Evolutionary conservation across 345 rosid genomes (phyloP), one percentile per base, ranked within the genome.

Genomic region (Anacardium occidentale): DNA sequence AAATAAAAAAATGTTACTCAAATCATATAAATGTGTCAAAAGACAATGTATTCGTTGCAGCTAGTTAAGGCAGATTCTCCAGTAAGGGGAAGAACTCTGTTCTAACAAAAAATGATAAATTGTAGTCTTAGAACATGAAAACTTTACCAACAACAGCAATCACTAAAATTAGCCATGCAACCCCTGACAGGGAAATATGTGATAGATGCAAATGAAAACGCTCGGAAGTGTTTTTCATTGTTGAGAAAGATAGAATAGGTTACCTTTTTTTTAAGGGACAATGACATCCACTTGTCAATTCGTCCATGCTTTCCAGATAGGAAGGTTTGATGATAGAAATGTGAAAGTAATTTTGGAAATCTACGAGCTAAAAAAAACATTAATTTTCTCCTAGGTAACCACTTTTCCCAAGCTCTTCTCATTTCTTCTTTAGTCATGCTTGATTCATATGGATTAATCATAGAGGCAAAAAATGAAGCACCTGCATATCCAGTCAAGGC

Each of bases 391-490:
- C 84, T 86, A 0, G 69, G 62, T 52, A 72, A 75, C 91, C 90
- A 95, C 48, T 73, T 80, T 72, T 78, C 87, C 99, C 99, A 95
- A 2, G 88, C 85, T 82, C 83, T 83, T 26, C 71, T 63, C 73
- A 73, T 80, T 81, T 95, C 99, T 75, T 95, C 97, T 76, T 86
- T 92, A 22, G 84, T 79, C 94, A 95, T 80, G 87, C 91, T 83
- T 62, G 85, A 80, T 47, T 89, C 98, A 65, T 89, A 95, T 53
- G 99, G 98, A 86, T 85, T 90, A 51, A 89, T 77, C 83, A 90
- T 62, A 45, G 98, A 91, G 42, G 94, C 85, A 73, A 95, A 26
- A 83, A 95, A 73, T 45, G 91, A 92, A 62, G 88, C 97, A 64
- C 99, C 99, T 95, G 88, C 67, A 80, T 54, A 77, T 68, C 69